Evolutionary conservation across 768 basidiomycete genomes (phyloP).

Genomic region (Harrya chromipes): DNA sequence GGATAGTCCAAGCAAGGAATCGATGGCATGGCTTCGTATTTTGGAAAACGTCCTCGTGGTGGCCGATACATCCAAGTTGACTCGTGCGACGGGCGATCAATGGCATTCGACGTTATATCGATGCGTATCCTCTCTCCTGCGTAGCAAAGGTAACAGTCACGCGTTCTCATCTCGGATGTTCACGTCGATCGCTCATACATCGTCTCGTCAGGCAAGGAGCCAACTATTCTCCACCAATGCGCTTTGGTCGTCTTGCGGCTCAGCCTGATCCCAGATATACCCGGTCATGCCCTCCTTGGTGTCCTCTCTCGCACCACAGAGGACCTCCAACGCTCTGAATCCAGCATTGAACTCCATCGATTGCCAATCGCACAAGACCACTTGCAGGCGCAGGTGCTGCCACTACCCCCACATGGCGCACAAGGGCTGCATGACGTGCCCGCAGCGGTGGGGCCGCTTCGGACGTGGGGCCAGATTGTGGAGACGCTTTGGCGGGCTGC

Average conservation of each 20-base stretch:
- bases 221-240: slow-evolving; percentile 20
- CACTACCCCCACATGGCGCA: slow-evolving; percentile 33
- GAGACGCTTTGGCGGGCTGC: slow-evolving; percentile 41
- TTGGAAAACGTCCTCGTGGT: too few species aligned
- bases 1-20: slow-evolving; percentile 23
- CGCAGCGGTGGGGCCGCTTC: slow-evolving; percentile 27
- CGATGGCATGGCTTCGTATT: too few species aligned
- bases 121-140: slow-evolving; percentile 38
- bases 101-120: slow-evolving; percentile 58
- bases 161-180: not conserved
- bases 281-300: slow-evolving; percentile 23
- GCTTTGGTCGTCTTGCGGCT: slow-evolving; percentile 37
- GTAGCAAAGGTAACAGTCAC: slow-evolving; percentile 9
- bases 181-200: too few species aligned
- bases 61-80: slow-evolving; percentile 27
- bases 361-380: not conserved
- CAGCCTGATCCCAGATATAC: slow-evolving; percentile 31
- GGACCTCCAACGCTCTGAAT: slow-evolving; percentile 32
- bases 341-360: slow-evolving; percentile 3
- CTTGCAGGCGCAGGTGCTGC: slow-evolving; percentile 1
- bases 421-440: slow-evolving; percentile 37
- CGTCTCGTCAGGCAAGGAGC: slow-evolving; percentile 16
- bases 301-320: slow-evolving; percentile 31
- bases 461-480: slow-evolving; percentile 49
- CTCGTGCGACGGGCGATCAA: slow-evolving; percentile 51